These are phyloP conservation scores for Mortierella sp. DNA, from an alignment of 371 early-diverging fungal species.

Conservation along the genomic window DNA sequence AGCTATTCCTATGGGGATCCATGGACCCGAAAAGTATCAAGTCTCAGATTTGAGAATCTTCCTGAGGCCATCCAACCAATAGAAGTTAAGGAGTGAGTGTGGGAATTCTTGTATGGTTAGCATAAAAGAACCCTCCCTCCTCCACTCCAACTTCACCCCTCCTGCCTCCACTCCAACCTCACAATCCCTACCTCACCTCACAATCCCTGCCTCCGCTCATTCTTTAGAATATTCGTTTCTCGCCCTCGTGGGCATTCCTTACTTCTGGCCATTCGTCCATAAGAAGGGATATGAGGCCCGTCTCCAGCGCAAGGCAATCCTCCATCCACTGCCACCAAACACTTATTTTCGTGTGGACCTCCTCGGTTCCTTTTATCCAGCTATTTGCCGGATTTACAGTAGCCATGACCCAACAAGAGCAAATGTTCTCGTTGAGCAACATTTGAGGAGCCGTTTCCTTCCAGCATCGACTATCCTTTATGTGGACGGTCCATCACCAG, in stretches of 20 bases:
- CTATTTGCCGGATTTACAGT: not conserved
- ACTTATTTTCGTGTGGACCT: not conserved
- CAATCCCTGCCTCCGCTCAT: too few relatives aligned
- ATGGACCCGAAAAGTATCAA: too few relatives aligned
- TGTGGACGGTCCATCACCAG: conserved; percentile 2
- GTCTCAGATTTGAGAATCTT: too few relatives aligned
- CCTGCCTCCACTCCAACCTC: too few relatives aligned
- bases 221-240: too few relatives aligned
- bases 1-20: too few relatives aligned
- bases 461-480: not conserved
- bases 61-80: too few relatives aligned
- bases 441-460: not conserved
- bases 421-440: not conserved
- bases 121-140: too few relatives aligned
- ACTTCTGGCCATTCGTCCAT: not conserved
- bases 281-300: not conserved
- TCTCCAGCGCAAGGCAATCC: not conserved
- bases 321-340: not conserved
- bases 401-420: not conserved
- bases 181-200: too few relatives aligned
- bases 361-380: not conserved
- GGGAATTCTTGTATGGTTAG: too few relatives aligned
- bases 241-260: conserved; percentile 7
- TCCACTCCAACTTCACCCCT: too few relatives aligned
- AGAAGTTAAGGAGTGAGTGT: too few relatives aligned